These are phyloP conservation scores for Tremellales sp. DNA, from an alignment of 1,284 basidiomycete genomes.

Conservation along the genomic window DNA sequence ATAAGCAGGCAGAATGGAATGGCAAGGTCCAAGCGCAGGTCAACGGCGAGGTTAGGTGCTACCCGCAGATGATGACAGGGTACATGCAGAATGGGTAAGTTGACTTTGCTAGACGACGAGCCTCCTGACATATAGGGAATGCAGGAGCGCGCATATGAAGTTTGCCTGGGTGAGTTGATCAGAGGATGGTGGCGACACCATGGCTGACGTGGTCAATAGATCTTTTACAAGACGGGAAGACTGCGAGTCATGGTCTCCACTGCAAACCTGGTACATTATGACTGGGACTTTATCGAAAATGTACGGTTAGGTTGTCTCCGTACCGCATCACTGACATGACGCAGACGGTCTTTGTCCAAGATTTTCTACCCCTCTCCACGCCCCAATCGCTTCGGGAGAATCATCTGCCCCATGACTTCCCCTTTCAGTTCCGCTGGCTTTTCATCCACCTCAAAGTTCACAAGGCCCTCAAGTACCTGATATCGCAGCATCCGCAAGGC, in stretches of 20 bases:
- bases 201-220: constrained; percentile 18
- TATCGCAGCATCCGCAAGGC: constrained; percentile 27
- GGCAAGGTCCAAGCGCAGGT: constrained; percentile 34
- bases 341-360: constrained; percentile 48
- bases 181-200: neutral
- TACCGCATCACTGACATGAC: neutral
- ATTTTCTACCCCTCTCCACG: constrained; percentile 30
- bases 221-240: constrained; percentile 48
- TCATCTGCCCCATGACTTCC: constrained; percentile 27
- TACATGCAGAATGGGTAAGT: constrained; percentile 27
- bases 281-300: constrained; percentile 48
- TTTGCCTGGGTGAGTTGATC: constrained; percentile 37
- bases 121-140: neutral
- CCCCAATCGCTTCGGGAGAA: constrained; percentile 5
- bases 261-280: constrained; percentile 45
- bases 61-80: constrained; percentile 38
- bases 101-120: neutral
- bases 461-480: constrained; percentile 31
- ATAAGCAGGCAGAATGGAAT: constrained; percentile 21
- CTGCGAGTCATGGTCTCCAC: constrained; percentile 44
- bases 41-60: constrained; percentile 32
- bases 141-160: constrained; percentile 41
- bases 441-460: constrained; percentile 40
- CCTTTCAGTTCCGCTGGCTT: constrained; percentile 34
- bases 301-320: constrained; percentile 21